phyloP scores from a whole-genome alignment of 2,329 filamentous ascomycete genomes.

The Aspergillus sp. region DNA sequence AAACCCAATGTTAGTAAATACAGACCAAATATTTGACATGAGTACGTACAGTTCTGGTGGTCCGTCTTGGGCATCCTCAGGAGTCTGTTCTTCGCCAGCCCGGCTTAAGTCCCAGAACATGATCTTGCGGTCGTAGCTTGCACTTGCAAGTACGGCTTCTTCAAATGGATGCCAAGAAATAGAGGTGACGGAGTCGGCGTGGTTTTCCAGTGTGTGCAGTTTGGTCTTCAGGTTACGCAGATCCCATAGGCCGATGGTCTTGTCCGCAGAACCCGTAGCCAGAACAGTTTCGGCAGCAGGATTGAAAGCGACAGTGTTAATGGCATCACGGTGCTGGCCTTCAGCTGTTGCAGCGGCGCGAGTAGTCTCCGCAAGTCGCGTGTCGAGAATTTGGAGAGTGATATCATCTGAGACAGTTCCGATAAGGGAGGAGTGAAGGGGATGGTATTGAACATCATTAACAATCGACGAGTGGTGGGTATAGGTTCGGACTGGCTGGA shows the following conservation, averaged over 20 bases:
- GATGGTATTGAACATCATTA: conserved; percentile 96
- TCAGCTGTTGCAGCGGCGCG: conserved; percentile 68
- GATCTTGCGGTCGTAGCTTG: conserved; percentile 87
- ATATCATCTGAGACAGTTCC: conserved; percentile 94
- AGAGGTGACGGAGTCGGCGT: conserved; percentile 86
- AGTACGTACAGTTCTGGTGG: conserved; percentile 81
- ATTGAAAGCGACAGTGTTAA: conserved; percentile 96
- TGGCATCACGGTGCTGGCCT: conserved; percentile 82
- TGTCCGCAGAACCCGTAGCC: conserved; percentile 91
- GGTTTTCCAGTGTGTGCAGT: conserved; percentile 84
- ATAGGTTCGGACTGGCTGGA: conserved; percentile 73
- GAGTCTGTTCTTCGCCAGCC: conserved; percentile 89
- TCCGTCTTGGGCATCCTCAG: conserved; percentile 92
- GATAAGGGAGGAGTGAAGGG: conserved; percentile 78
- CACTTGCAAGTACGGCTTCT: conserved; percentile 82
- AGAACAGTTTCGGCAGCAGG: conserved; percentile 85
- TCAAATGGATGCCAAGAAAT: conserved; percentile 94
- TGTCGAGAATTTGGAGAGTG: conserved; percentile 87
- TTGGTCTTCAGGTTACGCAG: conserved; percentile 86
- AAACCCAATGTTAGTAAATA: conserved; percentile 6
- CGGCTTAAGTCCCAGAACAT: conserved; percentile 95
- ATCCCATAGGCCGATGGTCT: conserved; percentile 94
- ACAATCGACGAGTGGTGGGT: conserved; percentile 88
- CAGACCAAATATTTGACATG: not conserved
- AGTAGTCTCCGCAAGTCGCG: conserved; percentile 66